Evolutionary conservation across 257 asterid genomes (phyloP).

Genomic region (Petrea volubilis): DNA sequence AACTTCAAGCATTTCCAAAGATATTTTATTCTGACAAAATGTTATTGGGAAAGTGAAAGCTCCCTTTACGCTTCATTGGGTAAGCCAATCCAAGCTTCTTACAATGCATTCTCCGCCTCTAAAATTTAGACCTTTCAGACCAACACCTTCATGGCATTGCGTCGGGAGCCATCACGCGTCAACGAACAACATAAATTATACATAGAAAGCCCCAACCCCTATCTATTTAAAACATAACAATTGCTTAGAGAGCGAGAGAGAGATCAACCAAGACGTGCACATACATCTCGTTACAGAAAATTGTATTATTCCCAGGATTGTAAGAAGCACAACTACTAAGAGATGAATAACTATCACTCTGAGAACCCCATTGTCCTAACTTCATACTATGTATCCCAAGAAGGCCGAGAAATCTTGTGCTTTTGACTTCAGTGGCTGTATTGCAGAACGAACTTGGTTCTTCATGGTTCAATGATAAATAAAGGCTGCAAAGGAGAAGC

Average conservation of each 20-base stretch:
- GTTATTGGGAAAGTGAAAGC: no score
- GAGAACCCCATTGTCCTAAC: background rate
- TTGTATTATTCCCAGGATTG: background rate
- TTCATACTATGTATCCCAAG: background rate
- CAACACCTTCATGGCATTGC: no score
- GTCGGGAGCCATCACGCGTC: background rate
- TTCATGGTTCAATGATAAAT: constrained; percentile 40
- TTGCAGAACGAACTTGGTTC: background rate
- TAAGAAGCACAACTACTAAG: background rate
- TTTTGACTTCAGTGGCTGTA: background rate
- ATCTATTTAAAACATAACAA: background rate
- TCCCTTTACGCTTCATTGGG: no score
- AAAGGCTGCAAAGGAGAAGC: constrained; percentile 35
- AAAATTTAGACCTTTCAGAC: no score
- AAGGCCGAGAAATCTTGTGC: background rate
- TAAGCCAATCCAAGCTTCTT: no score
- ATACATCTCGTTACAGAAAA: background rate
- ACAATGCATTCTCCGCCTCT: no score
- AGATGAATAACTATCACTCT: background rate
- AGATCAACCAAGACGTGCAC: no score
- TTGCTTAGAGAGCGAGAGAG: background rate
- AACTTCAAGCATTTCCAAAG: no score
- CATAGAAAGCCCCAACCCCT: background rate
- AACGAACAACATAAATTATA: background rate
- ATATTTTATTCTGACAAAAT: no score